Evolutionary conservation across 306 rosid genomes (phyloP).

Genomic region (Erythrophleum fordii): DNA sequence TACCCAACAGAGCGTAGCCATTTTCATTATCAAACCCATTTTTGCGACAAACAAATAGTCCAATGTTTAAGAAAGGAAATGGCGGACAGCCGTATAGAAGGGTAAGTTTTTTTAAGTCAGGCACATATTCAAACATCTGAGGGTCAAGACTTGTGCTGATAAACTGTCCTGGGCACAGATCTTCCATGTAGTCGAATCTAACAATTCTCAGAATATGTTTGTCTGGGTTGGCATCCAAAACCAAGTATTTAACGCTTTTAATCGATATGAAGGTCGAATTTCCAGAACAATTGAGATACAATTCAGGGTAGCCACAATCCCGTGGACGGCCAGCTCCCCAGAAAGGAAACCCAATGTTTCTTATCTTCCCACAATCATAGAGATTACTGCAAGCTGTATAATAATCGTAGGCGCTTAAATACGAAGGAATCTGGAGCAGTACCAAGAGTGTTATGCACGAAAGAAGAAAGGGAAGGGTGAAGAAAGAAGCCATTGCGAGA

Average conservation of each 20-base stretch:
- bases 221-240: conserved; percentile 16
- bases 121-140: conserved; percentile 25
- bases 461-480: background rate
- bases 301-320: conserved; percentile 53
- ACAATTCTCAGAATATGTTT: conserved; percentile 43
- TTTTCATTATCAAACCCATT: background rate
- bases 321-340: conserved; percentile 49
- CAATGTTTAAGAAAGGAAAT: too few species aligned
- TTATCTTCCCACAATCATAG: background rate
- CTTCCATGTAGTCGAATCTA: conserved; percentile 36
- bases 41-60: background rate
- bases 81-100: conserved; percentile 46
- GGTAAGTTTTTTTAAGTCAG: conserved; percentile 28
- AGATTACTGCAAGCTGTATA: background rate
- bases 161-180: conserved; percentile 38
- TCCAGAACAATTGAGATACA: conserved; percentile 39
- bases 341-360: background rate
- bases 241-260: conserved; percentile 25
- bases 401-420: background rate
- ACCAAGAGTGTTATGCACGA: background rate
- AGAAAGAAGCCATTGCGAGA: background rate
- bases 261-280: conserved; percentile 38
- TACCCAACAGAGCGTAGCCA: background rate
- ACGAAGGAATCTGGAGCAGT: background rate
- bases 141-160: conserved; percentile 42